Evolutionary conservation across 148 eudicot species (phyloP).

Genomic region (Cornus florida): DNA sequence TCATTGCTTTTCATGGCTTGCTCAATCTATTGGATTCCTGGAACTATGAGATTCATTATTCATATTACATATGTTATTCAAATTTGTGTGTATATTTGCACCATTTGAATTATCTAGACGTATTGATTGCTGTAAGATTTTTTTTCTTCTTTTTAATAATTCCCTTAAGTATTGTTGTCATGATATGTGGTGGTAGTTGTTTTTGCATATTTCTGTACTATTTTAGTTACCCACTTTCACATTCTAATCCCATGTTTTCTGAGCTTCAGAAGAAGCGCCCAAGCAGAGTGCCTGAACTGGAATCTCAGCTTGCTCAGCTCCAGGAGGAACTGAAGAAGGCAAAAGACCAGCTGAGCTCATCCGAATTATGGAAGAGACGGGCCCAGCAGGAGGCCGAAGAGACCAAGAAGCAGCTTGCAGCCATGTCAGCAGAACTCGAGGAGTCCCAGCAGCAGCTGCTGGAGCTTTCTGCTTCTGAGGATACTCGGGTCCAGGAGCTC

Average conservation of each 20-base stretch:
- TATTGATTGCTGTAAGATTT: not conserved
- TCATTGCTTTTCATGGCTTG: not conserved
- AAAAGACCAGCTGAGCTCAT: slow-evolving; percentile 67
- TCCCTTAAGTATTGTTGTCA: not conserved
- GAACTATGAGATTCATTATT: not conserved
- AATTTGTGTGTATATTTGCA: not conserved
- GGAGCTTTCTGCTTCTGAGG: slow-evolving; percentile 66
- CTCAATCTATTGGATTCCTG: not conserved
- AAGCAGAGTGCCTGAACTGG: slow-evolving; percentile 50
- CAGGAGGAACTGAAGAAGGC: slow-evolving; percentile 71
- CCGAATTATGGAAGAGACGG: slow-evolving; percentile 47
- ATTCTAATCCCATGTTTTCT: not conserved
- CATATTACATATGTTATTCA: not conserved
- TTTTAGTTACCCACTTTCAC: not conserved
- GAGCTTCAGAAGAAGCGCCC: slow-evolving; percentile 55
- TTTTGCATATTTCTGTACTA: not conserved
- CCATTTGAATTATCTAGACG: not conserved
- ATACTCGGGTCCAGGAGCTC: slow-evolving; percentile 63
- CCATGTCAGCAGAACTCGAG: slow-evolving; percentile 52
- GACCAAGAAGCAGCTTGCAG: slow-evolving; percentile 54
- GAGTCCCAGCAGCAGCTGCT: slow-evolving; percentile 62
- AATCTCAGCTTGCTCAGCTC: slow-evolving; percentile 65
- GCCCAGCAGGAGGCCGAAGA: slow-evolving; percentile 77
- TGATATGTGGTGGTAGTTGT: not conserved
- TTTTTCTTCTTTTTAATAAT: not conserved